A percentile compares a stretch with the other conserved stretches of the same genome.
These are phyloP conservation scores for Podochytrium sp. DNA, from an alignment of 192 early-diverging fungal genomes.

Conservation along the genomic window DNA sequence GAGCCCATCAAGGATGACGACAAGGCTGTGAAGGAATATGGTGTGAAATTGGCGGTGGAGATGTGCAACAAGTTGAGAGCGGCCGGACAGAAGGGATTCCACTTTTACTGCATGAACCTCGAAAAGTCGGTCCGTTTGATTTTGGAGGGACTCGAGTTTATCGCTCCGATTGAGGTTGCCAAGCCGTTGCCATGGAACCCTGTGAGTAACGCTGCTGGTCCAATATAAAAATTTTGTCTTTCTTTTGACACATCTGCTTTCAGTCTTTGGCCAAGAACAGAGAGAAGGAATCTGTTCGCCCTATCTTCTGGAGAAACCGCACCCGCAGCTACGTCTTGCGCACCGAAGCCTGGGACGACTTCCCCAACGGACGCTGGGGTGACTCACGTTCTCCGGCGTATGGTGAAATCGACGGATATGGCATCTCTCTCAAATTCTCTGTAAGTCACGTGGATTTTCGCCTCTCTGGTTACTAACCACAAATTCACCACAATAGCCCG, in stretches of 20 bases:
- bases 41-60: constrained; percentile 81
- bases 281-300: constrained; percentile 94
- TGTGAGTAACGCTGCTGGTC: constrained; percentile 47
- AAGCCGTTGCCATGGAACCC: constrained; percentile 83
- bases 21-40: constrained; percentile 94
- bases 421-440: constrained; percentile 71
- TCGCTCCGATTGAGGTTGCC: constrained; percentile 70
- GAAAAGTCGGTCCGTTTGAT: constrained; percentile 86
- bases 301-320: constrained; percentile 98
- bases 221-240: constrained; percentile 25
- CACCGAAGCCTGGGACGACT: constrained; percentile 97
- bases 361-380: constrained; percentile 98
- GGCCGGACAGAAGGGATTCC: constrained; percentile 78
- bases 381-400: constrained; percentile 82
- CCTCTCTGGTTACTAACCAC: too few species aligned
- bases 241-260: constrained; percentile 13
- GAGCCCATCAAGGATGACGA: constrained; percentile 99
- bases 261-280: constrained; percentile 79
- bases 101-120: constrained; percentile 90
- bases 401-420: constrained; percentile 75
- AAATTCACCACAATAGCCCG: constrained; percentile 44
- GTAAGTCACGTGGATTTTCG: not conserved
- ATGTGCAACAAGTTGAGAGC: constrained; percentile 77
- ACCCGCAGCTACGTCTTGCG: constrained; percentile 87
- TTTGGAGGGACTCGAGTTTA: constrained; percentile 81